These are phyloP conservation scores for sorghum (Sorghum bicolor) DNA, from an alignment of 176 grass and related monocot species.

Conservation along the genomic window DNA sequence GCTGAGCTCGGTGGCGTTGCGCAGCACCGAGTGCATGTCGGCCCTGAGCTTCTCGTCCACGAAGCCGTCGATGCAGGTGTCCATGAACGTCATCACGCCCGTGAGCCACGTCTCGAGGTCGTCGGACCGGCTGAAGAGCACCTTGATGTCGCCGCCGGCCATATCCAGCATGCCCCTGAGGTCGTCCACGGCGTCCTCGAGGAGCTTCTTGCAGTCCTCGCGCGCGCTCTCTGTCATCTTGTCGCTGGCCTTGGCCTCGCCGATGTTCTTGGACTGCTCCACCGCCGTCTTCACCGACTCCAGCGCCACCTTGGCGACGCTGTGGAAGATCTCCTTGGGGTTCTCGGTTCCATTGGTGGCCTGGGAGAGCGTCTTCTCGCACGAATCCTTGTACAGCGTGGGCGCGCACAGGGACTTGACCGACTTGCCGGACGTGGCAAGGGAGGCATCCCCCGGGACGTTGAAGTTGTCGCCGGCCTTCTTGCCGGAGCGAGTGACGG, in stretches of 20 bases:
- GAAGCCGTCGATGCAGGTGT: conserved; percentile 76
- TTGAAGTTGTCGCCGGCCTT: conserved; percentile 38
- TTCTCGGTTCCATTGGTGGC: conserved; percentile 33
- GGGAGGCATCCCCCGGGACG: conserved; percentile 38
- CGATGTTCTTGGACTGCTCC: conserved; percentile 26
- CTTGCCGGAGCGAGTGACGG: conserved; percentile 30
- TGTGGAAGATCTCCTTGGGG: conserved; percentile 44
- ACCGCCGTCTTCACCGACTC: conserved; percentile 40
- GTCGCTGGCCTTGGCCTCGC: conserved; percentile 33
- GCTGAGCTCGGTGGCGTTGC: conserved; percentile 62
- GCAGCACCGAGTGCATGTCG: conserved; percentile 54
- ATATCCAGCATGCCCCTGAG: conserved; percentile 50
- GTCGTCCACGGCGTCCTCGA: conserved; percentile 58
- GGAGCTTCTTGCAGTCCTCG: conserved; percentile 64
- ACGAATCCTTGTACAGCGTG: conserved; percentile 74
- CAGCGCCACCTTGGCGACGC: conserved; percentile 33
- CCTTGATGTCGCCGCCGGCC: conserved; percentile 51
- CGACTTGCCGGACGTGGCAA: conserved; percentile 53
- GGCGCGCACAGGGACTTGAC: conserved; percentile 56
- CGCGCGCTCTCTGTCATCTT: conserved; percentile 41
- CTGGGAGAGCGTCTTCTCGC: conserved; percentile 56
- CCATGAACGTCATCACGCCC: conserved; percentile 61
- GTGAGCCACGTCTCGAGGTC: conserved; percentile 68
- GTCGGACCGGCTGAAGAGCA: conserved; percentile 44
- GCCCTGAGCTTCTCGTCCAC: conserved; percentile 51